A percentile compares a stretch with the other conserved stretches of the same genome.
These are phyloP conservation scores for Populus tremula DNA, from an alignment of 345 rosid species.

Conservation along the genomic window DNA sequence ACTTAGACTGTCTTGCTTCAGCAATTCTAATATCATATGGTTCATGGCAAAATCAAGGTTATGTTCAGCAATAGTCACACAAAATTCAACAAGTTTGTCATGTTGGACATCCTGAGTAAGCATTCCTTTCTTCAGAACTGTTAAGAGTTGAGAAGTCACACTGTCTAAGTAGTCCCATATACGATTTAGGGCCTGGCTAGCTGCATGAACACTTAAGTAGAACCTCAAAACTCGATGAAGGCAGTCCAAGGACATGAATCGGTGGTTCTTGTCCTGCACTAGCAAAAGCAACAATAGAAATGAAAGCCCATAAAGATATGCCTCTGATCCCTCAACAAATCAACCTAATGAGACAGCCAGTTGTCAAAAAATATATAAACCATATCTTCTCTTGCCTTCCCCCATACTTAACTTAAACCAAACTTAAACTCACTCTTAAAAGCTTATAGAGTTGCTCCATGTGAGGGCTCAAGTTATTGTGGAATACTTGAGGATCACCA, in stretches of 20 bases:
- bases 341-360: background rate
- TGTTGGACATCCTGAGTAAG: conserved; percentile 96
- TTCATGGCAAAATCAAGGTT: conserved; percentile 99
- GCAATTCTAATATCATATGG: conserved; percentile 91
- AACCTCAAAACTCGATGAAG: conserved; percentile 96
- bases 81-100: conserved; percentile 95
- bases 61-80: conserved; percentile 95
- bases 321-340: background rate
- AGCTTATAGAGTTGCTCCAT: conserved; percentile 99
- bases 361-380: background rate
- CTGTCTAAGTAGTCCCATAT: conserved; percentile 98
- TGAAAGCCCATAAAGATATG: background rate
- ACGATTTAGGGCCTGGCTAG: conserved; percentile 86
- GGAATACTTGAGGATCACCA: conserved; percentile 93
- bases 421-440: conserved; percentile 67
- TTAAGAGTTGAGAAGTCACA: conserved; percentile 92
- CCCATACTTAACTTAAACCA: conserved; percentile 4
- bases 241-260: conserved; percentile 94
- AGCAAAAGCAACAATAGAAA: conserved; percentile 11
- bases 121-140: conserved; percentile 82
- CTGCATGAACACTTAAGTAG: conserved; percentile 91
- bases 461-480: conserved; percentile 73
- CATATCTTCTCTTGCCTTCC: background rate
- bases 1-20: conserved; percentile 90
- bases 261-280: conserved; percentile 93